Evolutionary conservation across 805 yeast species (phyloP), one percentile per base, ranked within the genome.

Genomic region (Yamadazyma akitaensis): DNA sequence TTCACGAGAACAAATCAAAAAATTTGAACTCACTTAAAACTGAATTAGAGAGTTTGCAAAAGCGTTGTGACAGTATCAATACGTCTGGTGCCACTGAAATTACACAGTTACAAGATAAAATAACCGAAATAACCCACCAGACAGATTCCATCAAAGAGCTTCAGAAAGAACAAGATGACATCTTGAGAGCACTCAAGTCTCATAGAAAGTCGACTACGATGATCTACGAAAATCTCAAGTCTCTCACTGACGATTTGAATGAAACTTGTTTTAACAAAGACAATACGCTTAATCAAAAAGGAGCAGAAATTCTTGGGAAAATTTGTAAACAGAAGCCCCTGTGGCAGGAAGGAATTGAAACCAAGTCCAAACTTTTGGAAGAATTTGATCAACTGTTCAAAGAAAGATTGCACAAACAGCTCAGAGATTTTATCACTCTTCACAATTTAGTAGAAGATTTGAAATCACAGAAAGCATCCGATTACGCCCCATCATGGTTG

Each of bases 381-480:
- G 57, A 59, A 18, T 47, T 58, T 21, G 75, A 70, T 32, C 43
- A 46, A 11, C 55, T 60, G 11, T 72, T 75, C 73, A 59, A 53
- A 32, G 53, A 53, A 1, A 51, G 58, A 14, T 70, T 60, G 53
- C 57, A 58, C 40, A 47, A 51, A 2, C 71, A 63, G 30, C 57
- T 71, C 31, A 55, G 62, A 34, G 59, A 58, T 37, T 70, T 60
- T 51, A 56, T 65, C 5, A 39, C 61, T 7, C 37, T 60, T 2
- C 65, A 61, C 11, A 48, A 48, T 24, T 11, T 18, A 9, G 40
- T 62, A 13, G 75, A 71, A 37, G 46, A 53, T 14, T 56, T 61
- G n/a, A 64, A 61, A 32, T 48, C 49, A 7, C 54, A 53, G 19
- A 46, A 35, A 2, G 65, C 67, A 43, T 50, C 54, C 2, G 46